Conservation (phyloP, 2,329 filamentous ascomycete species). For the Diplodia corticola region DNA sequence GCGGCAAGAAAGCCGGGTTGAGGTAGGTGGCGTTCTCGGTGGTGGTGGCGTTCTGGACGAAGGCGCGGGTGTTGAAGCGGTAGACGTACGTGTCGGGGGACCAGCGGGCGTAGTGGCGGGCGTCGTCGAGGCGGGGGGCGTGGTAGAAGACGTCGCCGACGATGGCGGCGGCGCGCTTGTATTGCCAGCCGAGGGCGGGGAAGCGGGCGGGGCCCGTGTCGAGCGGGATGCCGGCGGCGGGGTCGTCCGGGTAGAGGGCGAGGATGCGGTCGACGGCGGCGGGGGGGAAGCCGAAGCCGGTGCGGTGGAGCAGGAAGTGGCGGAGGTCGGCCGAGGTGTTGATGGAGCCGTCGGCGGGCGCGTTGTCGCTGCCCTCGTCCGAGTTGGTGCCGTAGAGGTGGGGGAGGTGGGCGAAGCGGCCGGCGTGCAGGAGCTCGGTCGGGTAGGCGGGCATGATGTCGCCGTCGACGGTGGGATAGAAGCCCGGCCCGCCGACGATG, state of each 20-base stretch:
- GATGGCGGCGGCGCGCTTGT: slow-evolving; percentile 21
- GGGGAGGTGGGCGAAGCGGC: slow-evolving; percentile 20
- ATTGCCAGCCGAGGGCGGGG: slow-evolving; percentile 32
- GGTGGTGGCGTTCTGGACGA: slow-evolving; percentile 28
- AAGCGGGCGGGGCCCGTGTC: slow-evolving; percentile 30
- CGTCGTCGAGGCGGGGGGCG: slow-evolving; percentile 32
- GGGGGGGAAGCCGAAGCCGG: background rate
- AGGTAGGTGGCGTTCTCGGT: slow-evolving; percentile 29
- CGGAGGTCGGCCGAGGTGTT: slow-evolving; percentile 16
- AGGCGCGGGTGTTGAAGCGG: slow-evolving; percentile 33
- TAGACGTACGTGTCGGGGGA: slow-evolving; percentile 3
- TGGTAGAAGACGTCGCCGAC: slow-evolving; percentile 23
- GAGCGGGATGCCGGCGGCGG: slow-evolving; percentile 11
- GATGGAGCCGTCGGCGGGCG: slow-evolving; percentile 13
- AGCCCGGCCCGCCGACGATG: slow-evolving; percentile 10
- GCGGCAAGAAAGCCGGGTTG: background rate
- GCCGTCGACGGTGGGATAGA: slow-evolving; percentile 22
- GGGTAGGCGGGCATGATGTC: slow-evolving; percentile 17
- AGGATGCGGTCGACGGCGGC: slow-evolving; percentile 15
- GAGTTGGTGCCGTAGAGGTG: slow-evolving; percentile 17
- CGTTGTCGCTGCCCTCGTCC: slow-evolving; percentile 21
- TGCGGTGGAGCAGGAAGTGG: slow-evolving; percentile 2
- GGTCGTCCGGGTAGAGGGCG: slow-evolving; percentile 21
- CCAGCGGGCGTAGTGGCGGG: slow-evolving; percentile 22
- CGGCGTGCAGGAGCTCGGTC: slow-evolving; percentile 4